These are phyloP conservation scores for Solanum hybrid DNA, from an alignment of 305 asterid genomes.

Conservation along the genomic window DNA sequence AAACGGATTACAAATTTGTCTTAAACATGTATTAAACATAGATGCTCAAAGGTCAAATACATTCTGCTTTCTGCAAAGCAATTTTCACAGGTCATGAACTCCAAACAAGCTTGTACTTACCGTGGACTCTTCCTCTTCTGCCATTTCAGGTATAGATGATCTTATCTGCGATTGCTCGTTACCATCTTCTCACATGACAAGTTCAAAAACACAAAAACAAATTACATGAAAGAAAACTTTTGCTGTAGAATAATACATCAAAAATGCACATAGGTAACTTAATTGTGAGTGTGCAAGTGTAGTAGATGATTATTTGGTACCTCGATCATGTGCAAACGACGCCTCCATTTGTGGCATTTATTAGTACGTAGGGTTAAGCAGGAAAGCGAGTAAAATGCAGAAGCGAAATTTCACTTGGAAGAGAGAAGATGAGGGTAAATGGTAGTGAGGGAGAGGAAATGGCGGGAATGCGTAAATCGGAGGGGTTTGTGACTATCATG, in stretches of 20 bases:
- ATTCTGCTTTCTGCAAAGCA: neutral
- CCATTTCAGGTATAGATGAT: neutral
- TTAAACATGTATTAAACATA: neutral
- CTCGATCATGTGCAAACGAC: neutral
- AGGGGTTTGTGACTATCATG: neutral
- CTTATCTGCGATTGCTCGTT: neutral
- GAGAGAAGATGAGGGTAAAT: neutral
- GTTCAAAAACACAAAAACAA: neutral
- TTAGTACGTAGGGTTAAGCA: neutral
- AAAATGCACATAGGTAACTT: neutral
- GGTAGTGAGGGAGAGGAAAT: neutral
- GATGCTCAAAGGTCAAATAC: neutral
- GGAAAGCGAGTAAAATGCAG: neutral
- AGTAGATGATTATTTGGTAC: neutral
- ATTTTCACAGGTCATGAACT: neutral
- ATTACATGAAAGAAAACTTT: neutral
- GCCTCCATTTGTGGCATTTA: neutral
- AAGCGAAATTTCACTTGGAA: neutral
- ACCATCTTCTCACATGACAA: neutral
- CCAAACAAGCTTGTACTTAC: neutral
- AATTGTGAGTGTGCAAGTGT: neutral
- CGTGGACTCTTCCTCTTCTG: slow-evolving; percentile 2
- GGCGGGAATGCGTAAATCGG: neutral
- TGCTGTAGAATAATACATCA: neutral
- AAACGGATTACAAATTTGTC: neutral